These are phyloP conservation scores for Fusarium newnesense DNA, from an alignment of 2,329 filamentous ascomycete genomes.

Conservation along the genomic window DNA sequence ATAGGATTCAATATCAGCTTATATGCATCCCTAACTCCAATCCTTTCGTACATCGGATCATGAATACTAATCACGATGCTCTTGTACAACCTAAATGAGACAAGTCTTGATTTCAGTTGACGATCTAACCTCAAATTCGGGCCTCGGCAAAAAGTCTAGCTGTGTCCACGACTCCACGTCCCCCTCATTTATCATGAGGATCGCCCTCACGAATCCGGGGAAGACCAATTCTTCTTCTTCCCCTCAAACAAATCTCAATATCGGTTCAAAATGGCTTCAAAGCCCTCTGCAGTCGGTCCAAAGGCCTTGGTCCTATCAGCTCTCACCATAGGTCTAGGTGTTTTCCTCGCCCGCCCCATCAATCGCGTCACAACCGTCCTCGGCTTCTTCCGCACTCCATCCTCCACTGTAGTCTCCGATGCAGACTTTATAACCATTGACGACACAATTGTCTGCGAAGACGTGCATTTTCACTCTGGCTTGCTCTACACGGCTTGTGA, in stretches of 20 bases:
- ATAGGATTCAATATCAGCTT: neutral
- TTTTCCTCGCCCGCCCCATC: neutral
- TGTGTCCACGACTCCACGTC: conserved; percentile 5
- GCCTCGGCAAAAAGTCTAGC: neutral
- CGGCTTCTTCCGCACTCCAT: conserved; percentile 43
- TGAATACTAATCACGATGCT: neutral
- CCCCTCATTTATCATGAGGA: conserved; percentile 2
- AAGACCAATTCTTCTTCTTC: neutral
- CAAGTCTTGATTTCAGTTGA: neutral
- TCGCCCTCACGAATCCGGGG: neutral
- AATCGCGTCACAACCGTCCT: conserved; percentile 27
- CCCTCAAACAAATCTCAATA: neutral
- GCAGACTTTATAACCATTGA: conserved; percentile 54
- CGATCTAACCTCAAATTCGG: neutral
- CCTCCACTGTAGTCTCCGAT: conserved; percentile 32
- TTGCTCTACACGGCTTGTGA: conserved; percentile 68
- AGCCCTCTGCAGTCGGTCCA: neutral
- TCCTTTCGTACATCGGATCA: neutral
- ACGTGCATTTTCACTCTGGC: conserved; percentile 65
- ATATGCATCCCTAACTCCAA: neutral
- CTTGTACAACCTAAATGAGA: neutral
- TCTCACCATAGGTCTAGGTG: neutral
- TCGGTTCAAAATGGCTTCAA: neutral
- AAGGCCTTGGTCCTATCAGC: neutral
- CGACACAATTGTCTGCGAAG: conserved; percentile 68